Conservation (phyloP, 2,329 filamentous ascomycete genomes). For the Beauveria pseudobassiana region DNA sequence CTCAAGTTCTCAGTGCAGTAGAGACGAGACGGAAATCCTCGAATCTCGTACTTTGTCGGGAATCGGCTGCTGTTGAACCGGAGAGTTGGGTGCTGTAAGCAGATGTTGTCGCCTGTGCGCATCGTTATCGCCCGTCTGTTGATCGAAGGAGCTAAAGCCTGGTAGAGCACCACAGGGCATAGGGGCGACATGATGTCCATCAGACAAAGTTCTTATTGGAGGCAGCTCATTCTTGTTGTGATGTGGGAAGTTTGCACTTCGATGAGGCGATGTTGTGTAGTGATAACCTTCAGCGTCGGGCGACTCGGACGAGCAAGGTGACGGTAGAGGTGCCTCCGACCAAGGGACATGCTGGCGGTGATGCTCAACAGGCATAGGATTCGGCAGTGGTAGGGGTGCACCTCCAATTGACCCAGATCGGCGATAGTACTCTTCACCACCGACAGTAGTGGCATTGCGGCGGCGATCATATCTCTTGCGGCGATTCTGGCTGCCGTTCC, state of each 20-base stretch:
- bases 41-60: constrained; percentile 13
- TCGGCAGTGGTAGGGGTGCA: constrained; percentile 15
- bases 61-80: constrained; percentile 13
- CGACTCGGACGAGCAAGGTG: constrained; percentile 32
- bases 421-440: constrained; percentile 10
- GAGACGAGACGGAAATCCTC: constrained; percentile 19
- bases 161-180: constrained; percentile 19
- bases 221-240: constrained; percentile 37
- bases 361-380: constrained; percentile 10
- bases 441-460: constrained; percentile 22
- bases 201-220: constrained; percentile 19
- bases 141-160: constrained; percentile 18
- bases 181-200: background rate
- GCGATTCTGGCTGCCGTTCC: constrained; percentile 89
- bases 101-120: constrained; percentile 15
- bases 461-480: constrained; percentile 45
- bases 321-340: constrained; percentile 28
- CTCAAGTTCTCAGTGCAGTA: constrained; percentile 11
- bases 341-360: constrained; percentile 19
- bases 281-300: constrained; percentile 63
- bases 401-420: background rate
- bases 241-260: constrained; percentile 28
- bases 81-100: constrained; percentile 23
- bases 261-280: constrained; percentile 51
- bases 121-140: constrained; percentile 5